phyloP scores from a whole-genome alignment of 2,329 filamentous ascomycete genomes.

The Pseudogymnoascus sp. region DNA sequence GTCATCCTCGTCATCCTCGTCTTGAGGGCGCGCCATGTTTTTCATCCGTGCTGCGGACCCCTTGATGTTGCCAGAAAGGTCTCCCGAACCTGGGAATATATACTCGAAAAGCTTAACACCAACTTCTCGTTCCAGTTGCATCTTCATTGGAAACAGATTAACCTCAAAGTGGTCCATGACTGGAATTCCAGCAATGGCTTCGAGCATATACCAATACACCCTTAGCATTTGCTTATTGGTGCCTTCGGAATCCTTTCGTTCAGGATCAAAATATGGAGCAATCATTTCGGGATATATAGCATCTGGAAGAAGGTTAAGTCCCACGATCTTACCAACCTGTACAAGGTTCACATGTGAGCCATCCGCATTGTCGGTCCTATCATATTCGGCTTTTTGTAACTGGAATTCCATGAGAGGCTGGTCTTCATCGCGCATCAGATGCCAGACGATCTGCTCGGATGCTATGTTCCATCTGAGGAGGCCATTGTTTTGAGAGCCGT shows the following conservation, averaged over 20 bases:
- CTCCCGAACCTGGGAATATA: conserved; percentile 76
- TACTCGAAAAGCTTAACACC: conserved; percentile 94
- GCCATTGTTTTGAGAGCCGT: conserved; percentile 67
- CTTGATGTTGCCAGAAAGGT: conserved; percentile 35
- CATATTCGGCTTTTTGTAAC: conserved; percentile 82
- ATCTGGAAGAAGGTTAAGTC: conserved; percentile 81
- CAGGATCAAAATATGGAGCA: conserved; percentile 71
- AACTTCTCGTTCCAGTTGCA: conserved; percentile 87
- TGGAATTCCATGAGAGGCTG: conserved; percentile 90
- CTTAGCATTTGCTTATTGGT: conserved; percentile 74
- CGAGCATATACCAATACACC: conserved; percentile 96
- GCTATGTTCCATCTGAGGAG: conserved; percentile 87
- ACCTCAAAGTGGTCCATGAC: conserved; percentile 97
- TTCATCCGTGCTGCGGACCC: conserved; percentile 56
- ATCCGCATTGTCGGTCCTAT: conserved; percentile 93
- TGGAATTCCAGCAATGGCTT: conserved; percentile 93
- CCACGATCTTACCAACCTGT: conserved; percentile 78
- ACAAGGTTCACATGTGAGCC: conserved; percentile 92
- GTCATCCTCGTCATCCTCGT: conserved; percentile 25
- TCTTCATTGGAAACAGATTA: conserved; percentile 82
- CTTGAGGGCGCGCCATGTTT: conserved; percentile 37
- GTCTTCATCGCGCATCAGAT: conserved; percentile 78
- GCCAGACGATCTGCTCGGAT: conserved; percentile 95
- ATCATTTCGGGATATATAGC: conserved; percentile 96
- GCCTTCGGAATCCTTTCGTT: conserved; percentile 42